Percentiles rank a stretch among this genome's conserved stretches.
These are phyloP conservation scores for Aspergillus vadensis DNA, from an alignment of 2,329 filamentous ascomycete genomes.

Conservation along the genomic window DNA sequence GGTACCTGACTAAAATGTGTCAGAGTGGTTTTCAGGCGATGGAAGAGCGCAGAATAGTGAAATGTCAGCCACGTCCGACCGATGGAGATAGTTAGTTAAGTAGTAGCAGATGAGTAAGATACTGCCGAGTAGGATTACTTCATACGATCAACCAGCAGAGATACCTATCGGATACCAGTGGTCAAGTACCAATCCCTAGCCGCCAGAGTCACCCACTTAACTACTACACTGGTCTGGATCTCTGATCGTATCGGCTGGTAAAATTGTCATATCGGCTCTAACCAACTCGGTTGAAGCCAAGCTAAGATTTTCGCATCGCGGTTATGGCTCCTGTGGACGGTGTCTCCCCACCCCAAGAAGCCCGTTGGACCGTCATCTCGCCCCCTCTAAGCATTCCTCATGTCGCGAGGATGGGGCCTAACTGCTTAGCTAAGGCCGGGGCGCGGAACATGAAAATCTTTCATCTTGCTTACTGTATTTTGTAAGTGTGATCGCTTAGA, in stretches of 20 bases:
- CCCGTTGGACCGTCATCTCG: constrained; percentile 6
- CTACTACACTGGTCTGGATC: not conserved
- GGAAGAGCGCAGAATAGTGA: not conserved
- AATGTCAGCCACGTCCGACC: not conserved
- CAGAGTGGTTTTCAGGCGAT: not conserved
- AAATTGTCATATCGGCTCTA: not conserved
- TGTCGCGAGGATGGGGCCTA: not conserved
- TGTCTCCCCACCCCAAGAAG: not conserved
- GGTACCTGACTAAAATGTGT: not conserved
- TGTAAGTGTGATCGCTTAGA: not conserved
- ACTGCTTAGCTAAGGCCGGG: not conserved
- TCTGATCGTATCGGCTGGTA: constrained; percentile 6
- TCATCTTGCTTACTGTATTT: not conserved
- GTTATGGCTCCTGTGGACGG: not conserved
- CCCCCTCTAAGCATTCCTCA: constrained; percentile 1
- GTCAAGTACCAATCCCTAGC: not conserved
- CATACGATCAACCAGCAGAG: not conserved
- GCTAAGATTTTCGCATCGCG: constrained; percentile 1
- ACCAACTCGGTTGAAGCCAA: not conserved
- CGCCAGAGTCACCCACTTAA: not conserved
- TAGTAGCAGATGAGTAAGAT: not conserved
- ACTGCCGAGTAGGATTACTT: not conserved
- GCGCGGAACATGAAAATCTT: not conserved
- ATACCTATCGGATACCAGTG: not conserved
- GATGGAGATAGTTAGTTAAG: not conserved